phyloP scores from a whole-genome alignment of 805 yeast species.

The Metahyphopichia silvanorum region DNA sequence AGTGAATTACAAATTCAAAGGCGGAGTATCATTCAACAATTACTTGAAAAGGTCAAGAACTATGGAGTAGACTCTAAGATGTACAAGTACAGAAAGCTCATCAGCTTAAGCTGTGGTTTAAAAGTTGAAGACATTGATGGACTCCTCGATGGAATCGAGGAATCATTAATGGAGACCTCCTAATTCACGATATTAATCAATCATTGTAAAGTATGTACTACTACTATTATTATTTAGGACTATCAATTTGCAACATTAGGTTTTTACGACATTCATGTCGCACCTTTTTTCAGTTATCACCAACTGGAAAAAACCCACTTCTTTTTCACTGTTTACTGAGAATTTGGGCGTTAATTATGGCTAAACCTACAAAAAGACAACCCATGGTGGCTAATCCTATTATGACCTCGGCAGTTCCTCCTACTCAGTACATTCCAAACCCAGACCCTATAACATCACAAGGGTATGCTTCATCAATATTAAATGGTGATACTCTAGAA shows the following conservation, averaged over 20 bases:
- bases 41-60: conserved; percentile 44
- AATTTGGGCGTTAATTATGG: conserved; percentile 1
- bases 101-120: conserved; percentile 74
- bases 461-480: conserved; percentile 29
- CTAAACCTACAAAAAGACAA: conserved; percentile 1
- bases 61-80: conserved; percentile 52
- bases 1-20: conserved; percentile 54
- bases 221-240: too few species aligned
- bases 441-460: conserved; percentile 11
- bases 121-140: conserved; percentile 78
- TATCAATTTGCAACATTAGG: too few species aligned
- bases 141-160: conserved; percentile 73
- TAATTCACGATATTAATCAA: too few species aligned
- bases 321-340: too few species aligned
- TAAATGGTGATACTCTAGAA: conserved; percentile 38
- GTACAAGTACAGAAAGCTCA: conserved; percentile 73
- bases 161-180: conserved; percentile 23
- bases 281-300: too few species aligned
- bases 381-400: neutral
- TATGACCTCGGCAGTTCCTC: neutral
- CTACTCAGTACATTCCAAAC: neutral
- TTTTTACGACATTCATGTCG: too few species aligned
- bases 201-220: too few species aligned
- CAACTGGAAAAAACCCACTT: too few species aligned
- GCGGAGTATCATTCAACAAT: conserved; percentile 37